A percentile compares a stretch with the other conserved stretches of the same genome.
Conservation (phyloP, 139 green algal species). For the Mesostigma viride region DNA sequence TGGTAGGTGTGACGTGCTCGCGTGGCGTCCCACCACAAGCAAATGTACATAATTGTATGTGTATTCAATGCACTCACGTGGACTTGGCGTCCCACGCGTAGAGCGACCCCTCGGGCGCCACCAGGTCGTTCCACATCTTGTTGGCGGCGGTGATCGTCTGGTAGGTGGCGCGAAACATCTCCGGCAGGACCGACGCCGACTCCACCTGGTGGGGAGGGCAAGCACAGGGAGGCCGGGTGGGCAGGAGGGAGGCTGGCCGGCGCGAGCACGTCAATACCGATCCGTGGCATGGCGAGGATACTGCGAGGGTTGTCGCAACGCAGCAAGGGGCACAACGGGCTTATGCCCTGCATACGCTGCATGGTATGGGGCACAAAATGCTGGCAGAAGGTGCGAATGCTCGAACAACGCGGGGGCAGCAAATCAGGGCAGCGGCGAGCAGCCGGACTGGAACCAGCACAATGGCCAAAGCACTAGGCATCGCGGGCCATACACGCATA, state of each 20-base stretch:
- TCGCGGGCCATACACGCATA: no score
- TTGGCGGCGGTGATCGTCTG: constrained; percentile 31
- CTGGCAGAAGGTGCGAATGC: not conserved
- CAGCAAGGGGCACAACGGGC: not conserved
- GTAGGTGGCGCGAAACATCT: constrained; percentile 31
- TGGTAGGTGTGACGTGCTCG: no score
- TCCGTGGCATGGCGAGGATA: not conserved
- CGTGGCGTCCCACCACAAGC: no score
- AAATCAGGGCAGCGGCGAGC: no score
- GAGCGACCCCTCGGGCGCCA: constrained; percentile 18
- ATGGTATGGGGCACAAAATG: not conserved
- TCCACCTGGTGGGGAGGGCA: constrained; percentile 17
- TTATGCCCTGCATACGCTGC: no score
- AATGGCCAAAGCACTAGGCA: no score
- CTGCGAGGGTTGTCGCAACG: not conserved
- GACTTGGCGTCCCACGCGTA: constrained; percentile 28
- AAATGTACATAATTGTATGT: no score
- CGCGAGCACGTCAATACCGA: not conserved
- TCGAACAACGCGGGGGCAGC: no score
- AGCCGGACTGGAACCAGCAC: no score
- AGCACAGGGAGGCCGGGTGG: no score
- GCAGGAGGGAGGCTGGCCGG: no score
- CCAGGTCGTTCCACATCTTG: constrained; percentile 27
- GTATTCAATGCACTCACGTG: constrained; percentile 13
- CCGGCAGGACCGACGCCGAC: constrained; percentile 26